A percentile compares a stretch with the other conserved stretches of the same genome.
phyloP scores from a whole-genome alignment of 2,329 filamentous ascomycete genomes.

The Coniochaeta ligniaria region DNA sequence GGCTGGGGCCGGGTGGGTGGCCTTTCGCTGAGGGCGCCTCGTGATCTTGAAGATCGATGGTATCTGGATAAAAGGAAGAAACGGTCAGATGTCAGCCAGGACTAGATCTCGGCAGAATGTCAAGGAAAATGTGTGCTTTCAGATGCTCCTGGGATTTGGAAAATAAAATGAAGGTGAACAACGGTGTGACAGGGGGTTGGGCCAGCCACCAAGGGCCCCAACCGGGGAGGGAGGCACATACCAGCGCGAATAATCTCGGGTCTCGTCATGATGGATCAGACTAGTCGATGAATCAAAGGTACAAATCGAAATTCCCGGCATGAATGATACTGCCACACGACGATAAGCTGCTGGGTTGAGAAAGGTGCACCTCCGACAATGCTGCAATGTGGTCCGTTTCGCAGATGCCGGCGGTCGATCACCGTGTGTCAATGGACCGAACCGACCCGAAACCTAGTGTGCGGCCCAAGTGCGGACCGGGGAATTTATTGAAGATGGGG shows the following conservation, averaged over 20 bases:
- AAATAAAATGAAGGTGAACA: neutral
- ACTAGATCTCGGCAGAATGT: neutral
- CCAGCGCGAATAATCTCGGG: constrained; percentile 54
- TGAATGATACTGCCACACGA: neutral
- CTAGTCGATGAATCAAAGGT: constrained; percentile 4
- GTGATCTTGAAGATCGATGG: constrained; percentile 87
- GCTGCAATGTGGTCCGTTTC: neutral
- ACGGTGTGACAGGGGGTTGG: constrained; percentile 1
- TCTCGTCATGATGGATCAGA: constrained; percentile 45
- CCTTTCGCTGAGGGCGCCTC: constrained; percentile 77
- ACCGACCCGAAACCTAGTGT: neutral
- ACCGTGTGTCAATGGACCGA: neutral
- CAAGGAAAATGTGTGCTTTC: neutral
- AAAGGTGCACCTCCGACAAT: neutral
- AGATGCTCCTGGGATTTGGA: neutral
- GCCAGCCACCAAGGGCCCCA: neutral
- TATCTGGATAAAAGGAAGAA: constrained; percentile 52
- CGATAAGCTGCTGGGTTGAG: neutral
- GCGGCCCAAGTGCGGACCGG: neutral
- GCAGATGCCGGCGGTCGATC: neutral
- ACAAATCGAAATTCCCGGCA: neutral
- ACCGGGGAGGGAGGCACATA: constrained; percentile 27
- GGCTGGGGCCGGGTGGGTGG: constrained; percentile 53
- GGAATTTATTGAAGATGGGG: neutral
- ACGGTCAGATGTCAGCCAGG: constrained; percentile 17